Conservation (phyloP, 2,329 filamentous ascomycete genomes). For the Paraphoma sp. region DNA sequence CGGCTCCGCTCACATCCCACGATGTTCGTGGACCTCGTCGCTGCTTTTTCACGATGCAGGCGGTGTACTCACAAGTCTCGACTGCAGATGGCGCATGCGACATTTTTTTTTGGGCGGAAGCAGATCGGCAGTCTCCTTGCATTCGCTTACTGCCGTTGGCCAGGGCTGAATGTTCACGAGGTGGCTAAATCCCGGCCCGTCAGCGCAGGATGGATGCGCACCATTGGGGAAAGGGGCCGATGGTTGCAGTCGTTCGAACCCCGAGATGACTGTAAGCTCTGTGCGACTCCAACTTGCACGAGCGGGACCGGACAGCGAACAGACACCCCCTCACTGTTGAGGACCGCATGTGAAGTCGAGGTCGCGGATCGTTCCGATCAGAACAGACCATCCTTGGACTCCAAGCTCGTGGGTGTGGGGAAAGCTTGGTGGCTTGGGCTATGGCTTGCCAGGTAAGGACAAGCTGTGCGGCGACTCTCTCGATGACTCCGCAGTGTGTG, state of each 20-base stretch:
- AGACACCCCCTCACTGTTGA: too few relatives aligned
- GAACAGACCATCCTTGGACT: not conserved
- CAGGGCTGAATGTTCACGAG: not conserved
- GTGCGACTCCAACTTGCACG: not conserved
- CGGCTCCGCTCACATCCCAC: not conserved
- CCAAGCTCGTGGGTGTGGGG: slow-evolving; percentile 29
- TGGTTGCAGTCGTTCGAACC: not conserved
- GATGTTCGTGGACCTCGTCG: not conserved
- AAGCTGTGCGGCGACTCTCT: not conserved
- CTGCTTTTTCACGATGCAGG: too few relatives aligned
- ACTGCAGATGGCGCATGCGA: not conserved
- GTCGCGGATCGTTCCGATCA: slow-evolving; percentile 18
- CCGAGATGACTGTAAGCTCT: not conserved
- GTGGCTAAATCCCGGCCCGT: slow-evolving; percentile 3
- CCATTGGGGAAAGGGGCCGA: not conserved
- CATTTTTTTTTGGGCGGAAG: slow-evolving; percentile 8
- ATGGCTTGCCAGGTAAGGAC: not conserved
- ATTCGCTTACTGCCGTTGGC: slow-evolving; percentile 13
- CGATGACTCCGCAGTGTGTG: not conserved
- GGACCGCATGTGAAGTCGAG: not conserved
- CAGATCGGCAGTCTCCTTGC: slow-evolving; percentile 1
- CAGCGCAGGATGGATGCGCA: slow-evolving; percentile 4
- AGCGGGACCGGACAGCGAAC: not conserved
- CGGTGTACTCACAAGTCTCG: not conserved
- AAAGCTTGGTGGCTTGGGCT: slow-evolving; percentile 34